Percentiles rank a stretch among this genome's conserved stretches.
Evolutionary conservation across 306 rosid species (phyloP).

Genomic region (Gastrolobium villosum): DNA sequence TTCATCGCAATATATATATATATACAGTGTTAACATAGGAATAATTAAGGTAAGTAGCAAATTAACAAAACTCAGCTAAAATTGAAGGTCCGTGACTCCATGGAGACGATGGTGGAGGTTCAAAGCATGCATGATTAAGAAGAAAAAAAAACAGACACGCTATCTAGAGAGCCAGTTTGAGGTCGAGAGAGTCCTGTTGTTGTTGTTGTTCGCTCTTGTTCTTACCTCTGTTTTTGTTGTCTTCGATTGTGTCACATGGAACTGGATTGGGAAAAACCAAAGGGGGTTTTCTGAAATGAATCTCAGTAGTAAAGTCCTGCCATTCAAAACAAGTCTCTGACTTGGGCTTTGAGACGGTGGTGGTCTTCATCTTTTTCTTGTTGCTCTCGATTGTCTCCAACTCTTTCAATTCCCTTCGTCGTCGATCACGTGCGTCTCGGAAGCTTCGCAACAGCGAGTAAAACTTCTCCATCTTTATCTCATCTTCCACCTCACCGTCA

Average conservation of each 20-base stretch:
- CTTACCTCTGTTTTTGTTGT: not conserved
- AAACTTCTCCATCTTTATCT: conserved; percentile 58
- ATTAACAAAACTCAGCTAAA: too few species aligned
- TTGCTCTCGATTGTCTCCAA: not conserved
- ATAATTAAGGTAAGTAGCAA: too few species aligned
- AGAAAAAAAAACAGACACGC: too few species aligned
- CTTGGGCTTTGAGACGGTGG: not conserved
- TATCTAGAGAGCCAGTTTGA: conserved; percentile 55
- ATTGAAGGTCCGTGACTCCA: not conserved
- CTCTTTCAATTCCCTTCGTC: conserved; percentile 46
- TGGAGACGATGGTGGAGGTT: too few species aligned
- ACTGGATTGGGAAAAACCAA: conserved; percentile 30
- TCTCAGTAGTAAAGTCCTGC: conserved; percentile 55
- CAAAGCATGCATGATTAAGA: too few species aligned
- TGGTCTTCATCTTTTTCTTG: conserved; percentile 39
- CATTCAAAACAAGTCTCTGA: conserved; percentile 50
- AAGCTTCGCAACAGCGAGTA: conserved; percentile 57
- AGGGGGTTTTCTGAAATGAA: conserved; percentile 46
- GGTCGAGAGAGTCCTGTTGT: conserved; percentile 43
- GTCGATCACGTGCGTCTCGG: conserved; percentile 53
- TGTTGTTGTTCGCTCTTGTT: conserved; percentile 22
- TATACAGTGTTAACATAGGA: too few species aligned
- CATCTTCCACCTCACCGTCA: conserved; percentile 31
- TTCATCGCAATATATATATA: too few species aligned
- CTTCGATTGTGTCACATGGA: not conserved